Evolutionary conservation across 1,284 basidiomycete genomes (phyloP), one percentile per base, ranked within the genome.

Genomic region (Megacollybia platyphylla): DNA sequence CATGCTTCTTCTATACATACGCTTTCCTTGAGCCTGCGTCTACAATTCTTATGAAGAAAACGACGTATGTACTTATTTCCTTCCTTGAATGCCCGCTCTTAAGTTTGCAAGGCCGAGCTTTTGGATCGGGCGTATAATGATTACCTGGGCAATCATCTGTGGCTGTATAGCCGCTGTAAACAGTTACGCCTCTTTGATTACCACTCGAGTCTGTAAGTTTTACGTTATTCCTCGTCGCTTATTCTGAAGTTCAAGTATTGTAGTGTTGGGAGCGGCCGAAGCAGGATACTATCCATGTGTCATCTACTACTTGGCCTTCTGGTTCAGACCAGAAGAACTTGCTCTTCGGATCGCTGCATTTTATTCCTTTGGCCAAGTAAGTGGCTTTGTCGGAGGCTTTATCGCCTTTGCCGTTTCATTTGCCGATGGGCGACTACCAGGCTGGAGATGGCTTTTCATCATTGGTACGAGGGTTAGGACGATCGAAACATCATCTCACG

Each of bases 251-350:
- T 27, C 24, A 15, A 15, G 15, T 15, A 8, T 24, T 10, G 29
- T 20, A 49, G 48, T 44, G 30, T 37, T 47, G 5, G 50, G 51
- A 20, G 47, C 49, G 27, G 41, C 48, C 4, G 51, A 52, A 43
- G 51, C 51, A n/a, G 51, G 51, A 32, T 52, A 52, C 36, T 52
- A 47, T 34, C 51, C 51, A 2, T 46, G 51, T 18, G 46, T 52
- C 8, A 46, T 52, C 27, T 43, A 51, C 39, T 51, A 49, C 44
- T 36, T 49, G 40, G 47, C 51, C 2, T 52, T 52, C 41, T 52
- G 51, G 51, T 52, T 48, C 41, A 49, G 39, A 34, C 49, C 49
- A 13, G 49, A 47, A 11, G 51, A 52, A 18, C 42, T 52, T 0
- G 48, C 51, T 1, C 38, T 51, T 5, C 46, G 51, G 17, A 43